Evolutionary conservation across 495 filamentous ascomycete species (phyloP), one percentile per base, ranked within the genome.

Genomic region (Evernia prunastri): DNA sequence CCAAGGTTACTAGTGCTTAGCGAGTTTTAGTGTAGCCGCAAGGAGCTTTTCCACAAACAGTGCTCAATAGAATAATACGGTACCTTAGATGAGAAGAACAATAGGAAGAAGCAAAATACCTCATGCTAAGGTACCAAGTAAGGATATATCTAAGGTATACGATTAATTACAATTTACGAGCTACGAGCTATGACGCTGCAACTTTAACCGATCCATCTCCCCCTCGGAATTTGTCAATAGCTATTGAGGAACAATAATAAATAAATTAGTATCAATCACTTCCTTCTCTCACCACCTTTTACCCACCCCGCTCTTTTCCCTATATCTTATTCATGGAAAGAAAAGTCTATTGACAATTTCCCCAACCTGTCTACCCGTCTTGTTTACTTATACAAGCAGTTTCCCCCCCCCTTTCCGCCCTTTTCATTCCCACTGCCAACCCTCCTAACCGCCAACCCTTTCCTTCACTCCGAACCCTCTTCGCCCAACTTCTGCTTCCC

Each of bases 11-110:
- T n/a, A n/a, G n/a, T n/a, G n/a, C n/a, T n/a, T n/a, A n/a, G n/a
- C n/a, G n/a, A n/a, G n/a, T n/a, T n/a, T n/a, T n/a, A n/a, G n/a
- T n/a, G n/a, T n/a, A n/a, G n/a, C 49, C 15, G 49, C 11, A 31
- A n/a, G 49, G 11, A 53, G 27, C 27, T 15, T 3, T 47, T 49
- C 45, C 15, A 49, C n/a, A 27, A 49, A 49, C 45, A 49, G 27
- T 53, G 13, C 9, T 53, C 49, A 53, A 53, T 53, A 49, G 53
- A 31, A 58, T 31, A 63, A 58, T 45, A 35, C 4, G 18, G 20
- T n/a, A 63, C 12, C 27, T 20, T 17, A 29, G 20, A 31, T 40
- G 1, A 4, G 39, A 51, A 40, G 23, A 37, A 61, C 45, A 61
- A 61, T 53, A 61, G 36, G 3, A 56, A 56, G 9, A 3, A 35